Percentiles rank a stretch among this genome's conserved stretches.
phyloP scores from a whole-genome alignment of 768 basidiomycete species.

The Termitomyces sp. region DNA sequence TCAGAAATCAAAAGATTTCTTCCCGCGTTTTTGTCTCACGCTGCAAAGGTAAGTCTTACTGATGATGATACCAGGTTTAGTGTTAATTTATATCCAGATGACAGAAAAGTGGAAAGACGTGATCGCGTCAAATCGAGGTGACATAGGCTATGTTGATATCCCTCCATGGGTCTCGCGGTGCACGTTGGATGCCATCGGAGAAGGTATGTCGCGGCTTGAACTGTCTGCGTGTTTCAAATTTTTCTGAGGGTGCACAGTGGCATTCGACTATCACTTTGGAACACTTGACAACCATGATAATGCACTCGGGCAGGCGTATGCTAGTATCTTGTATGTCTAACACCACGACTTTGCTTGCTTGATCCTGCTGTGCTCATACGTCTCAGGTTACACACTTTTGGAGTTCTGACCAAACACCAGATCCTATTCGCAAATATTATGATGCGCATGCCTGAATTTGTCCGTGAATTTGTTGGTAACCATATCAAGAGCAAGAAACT shows the following conservation, averaged over 20 bases:
- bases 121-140: slow-evolving; percentile 21
- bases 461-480: slow-evolving; percentile 9
- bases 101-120: slow-evolving; percentile 34
- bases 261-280: slow-evolving; percentile 46
- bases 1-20: slow-evolving; percentile 37
- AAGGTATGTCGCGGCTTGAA: slow-evolving; percentile 24
- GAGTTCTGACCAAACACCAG: not conserved
- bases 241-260: slow-evolving; percentile 23
- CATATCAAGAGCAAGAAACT: slow-evolving; percentile 26
- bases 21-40: slow-evolving; percentile 31
- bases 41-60: slow-evolving; percentile 20
- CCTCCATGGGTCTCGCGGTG: slow-evolving; percentile 37
- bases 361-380: not conserved
- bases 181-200: slow-evolving; percentile 46
- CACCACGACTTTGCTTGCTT: not conserved
- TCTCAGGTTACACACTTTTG: not conserved
- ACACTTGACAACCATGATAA: slow-evolving; percentile 31
- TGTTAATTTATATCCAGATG: slow-evolving; percentile 19
- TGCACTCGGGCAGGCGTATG: slow-evolving; percentile 30
- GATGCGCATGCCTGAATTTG: not conserved
- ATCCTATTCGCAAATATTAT: not conserved
- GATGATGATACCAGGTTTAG: not conserved
- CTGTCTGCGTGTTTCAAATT: not conserved
- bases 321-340: slow-evolving; percentile 13
- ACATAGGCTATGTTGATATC: slow-evolving; percentile 28